Base-by-base conservation (phyloP, 805 yeast species). In the Candida coleopterorum region DNA sequence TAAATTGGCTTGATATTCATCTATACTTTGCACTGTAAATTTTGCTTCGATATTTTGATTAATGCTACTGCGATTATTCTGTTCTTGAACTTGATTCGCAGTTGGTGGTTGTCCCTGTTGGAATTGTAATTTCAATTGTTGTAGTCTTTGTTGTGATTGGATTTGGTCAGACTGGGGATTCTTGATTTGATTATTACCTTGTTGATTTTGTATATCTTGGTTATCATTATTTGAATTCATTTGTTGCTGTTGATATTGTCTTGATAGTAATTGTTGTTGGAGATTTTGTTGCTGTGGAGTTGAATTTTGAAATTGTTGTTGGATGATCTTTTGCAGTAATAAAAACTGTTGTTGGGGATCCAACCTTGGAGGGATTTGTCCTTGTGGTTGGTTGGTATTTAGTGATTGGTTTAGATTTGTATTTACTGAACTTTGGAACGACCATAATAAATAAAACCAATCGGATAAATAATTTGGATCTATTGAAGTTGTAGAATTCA, bases 391-490 rank as follows among this genome's bases (percentile, higher is more conserved):
- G 33, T 35, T 38, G n/a, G 16, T 6, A n/a, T n/a, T n/a, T 10
- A 46, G 37, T 15, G 49, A 23, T 32, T 55, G 62, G 32, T 56
- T 56, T 38, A 60, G 38, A 25, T 49, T 49, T 11, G 62, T 61
- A 42, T 58, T 56, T 24, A 74, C 64, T 35, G 62, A 68, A 8
- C 69, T 59, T 43, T 73, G 75, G n/a, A 71, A 39, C 11, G 72
- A 59, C 72, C 76, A 70, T 10, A 76, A 46, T 8, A 69, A 54
- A 34, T 68, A 64, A 78, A 79, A 76, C 81, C 81, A 76, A 43
- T 76, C 79, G 32, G 70, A 50, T 10, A 76, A 50, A 41, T 74
- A 73, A 0, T 77, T 64, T 15, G 72, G 75, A 4, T 64, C 61
- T 1, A 68, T 57, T 49, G 14, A 54, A 45, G 24, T 55, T 50